Evolutionary conservation across 2,329 filamentous ascomycete species (phyloP).

Genomic region (Exophiala alcalophila): DNA sequence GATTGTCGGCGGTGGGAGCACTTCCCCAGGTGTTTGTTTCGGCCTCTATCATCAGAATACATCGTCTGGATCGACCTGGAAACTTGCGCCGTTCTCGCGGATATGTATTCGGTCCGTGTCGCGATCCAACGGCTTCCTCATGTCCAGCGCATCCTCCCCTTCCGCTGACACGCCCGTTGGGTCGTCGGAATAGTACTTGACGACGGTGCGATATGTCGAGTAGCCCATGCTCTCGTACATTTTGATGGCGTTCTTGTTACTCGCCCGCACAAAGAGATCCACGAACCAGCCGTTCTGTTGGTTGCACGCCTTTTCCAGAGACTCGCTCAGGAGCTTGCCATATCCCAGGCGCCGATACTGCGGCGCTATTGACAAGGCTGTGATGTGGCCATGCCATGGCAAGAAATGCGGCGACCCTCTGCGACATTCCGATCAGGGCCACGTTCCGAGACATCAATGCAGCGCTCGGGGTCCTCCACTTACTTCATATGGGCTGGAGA

Average conservation of each 20-base stretch:
- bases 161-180: conserved; percentile 55
- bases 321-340: conserved; percentile 75
- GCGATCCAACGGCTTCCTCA: conserved; percentile 85
- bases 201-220: conserved; percentile 81
- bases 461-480: conserved; percentile 10
- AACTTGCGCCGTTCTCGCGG: conserved; percentile 73
- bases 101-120: conserved; percentile 75
- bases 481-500: conserved; percentile 66
- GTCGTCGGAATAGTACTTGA: conserved; percentile 91
- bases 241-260: conserved; percentile 80
- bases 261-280: conserved; percentile 86
- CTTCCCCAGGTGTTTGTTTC: too few relatives aligned
- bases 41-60: too few relatives aligned
- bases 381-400: conserved; percentile 99
- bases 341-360: conserved; percentile 81
- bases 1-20: too few relatives aligned
- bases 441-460: not conserved
- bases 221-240: conserved; percentile 93
- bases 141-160: conserved; percentile 89
- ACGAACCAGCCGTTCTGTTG: conserved; percentile 89
- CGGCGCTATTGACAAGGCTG: conserved; percentile 87
- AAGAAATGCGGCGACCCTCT: conserved; percentile 74
- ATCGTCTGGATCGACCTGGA: conserved; percentile 75
- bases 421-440: conserved; percentile 5
- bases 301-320: conserved; percentile 78